Base-by-base conservation (phyloP, 352 stramenopile genomes). In the Globisporangium alternatum region DNA sequence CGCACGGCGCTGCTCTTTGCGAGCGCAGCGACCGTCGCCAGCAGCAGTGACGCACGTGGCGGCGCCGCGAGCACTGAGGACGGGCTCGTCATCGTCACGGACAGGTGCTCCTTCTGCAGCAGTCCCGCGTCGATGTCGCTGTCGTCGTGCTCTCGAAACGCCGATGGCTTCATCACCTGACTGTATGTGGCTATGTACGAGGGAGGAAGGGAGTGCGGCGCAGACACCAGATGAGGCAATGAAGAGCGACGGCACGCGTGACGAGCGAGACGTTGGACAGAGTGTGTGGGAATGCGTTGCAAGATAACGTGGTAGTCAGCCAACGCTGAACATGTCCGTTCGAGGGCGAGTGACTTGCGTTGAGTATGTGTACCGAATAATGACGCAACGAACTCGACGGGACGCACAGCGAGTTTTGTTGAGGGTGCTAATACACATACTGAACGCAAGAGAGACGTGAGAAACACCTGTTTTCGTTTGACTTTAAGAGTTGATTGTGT, bases 121-220 rank as follows among this genome's bases (percentile, higher is more conserved):
- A 28, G 12, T 7, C 3, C 39, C 6, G 25, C 49, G 25, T 56
- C 49, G 6, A 12, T 19, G 25, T 56, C 49, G 3, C 10, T 28
- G 28, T 51, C 44, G 44, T 28, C 49, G 51, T 39, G 28, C 25
- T 55, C 49, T 55, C 49, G 49, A 37, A 56, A 56, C 51, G 51
- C 28, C 30, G 17, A 56, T 41, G 49, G 49, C 49, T 41, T 22
- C 49, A 56, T 56, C n/a, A 8, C 41, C 48, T 39, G 28, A 7
- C 25, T 35, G 5, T 37, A 30, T 41, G 17, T 25, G 49, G 19
- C 6, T 47, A 17, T 22, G 17, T 9, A 17, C 1, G 41, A 22
- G 17, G 13, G 25, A 54, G 17, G 13, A 13, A 54, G 12, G 13
- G 22, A 15, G 35, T 41, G 35, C 35, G 9, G 35, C 35, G 35